These are phyloP conservation scores for Aspergillus wentii DNA, from an alignment of 495 filamentous ascomycete genomes.

Conservation along the genomic window DNA sequence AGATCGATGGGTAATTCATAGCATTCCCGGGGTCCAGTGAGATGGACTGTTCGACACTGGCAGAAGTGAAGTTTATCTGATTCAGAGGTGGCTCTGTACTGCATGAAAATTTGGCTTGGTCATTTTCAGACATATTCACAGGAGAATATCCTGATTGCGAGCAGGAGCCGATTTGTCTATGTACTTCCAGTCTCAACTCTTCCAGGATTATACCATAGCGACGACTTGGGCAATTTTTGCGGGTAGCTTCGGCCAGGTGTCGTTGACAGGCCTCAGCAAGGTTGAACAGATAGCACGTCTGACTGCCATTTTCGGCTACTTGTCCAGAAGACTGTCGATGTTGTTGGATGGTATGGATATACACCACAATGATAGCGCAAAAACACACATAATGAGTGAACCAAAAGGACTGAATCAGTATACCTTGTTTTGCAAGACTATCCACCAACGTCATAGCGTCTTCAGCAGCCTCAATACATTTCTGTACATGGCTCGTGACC, in stretches of 20 bases:
- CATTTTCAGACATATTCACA: constrained; percentile 5
- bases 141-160: constrained; percentile 3
- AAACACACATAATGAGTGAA: constrained; percentile 53
- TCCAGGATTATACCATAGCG: constrained; percentile 49
- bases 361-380: constrained; percentile 49
- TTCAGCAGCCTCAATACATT: constrained; percentile 42
- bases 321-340: constrained; percentile 24
- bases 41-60: constrained; percentile 2
- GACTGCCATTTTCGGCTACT: constrained; percentile 15
- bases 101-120: constrained; percentile 1
- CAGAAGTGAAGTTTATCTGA: constrained; percentile 1
- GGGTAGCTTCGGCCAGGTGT: constrained; percentile 44
- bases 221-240: constrained; percentile 46
- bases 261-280: constrained; percentile 43
- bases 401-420: constrained; percentile 41
- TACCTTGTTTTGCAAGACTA: constrained; percentile 30
- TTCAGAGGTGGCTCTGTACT: constrained; percentile 1
- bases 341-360: constrained; percentile 52
- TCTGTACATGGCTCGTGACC: constrained; percentile 30
- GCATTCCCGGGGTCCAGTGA: constrained; percentile 11
- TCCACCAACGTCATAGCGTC: constrained; percentile 34
- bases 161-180: constrained; percentile 27
- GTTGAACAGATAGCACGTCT: constrained; percentile 27
- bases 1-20: constrained; percentile 13
- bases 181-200: constrained; percentile 39